Evolutionary conservation across 148 eudicot species (phyloP).

Genomic region (Chenopodium album): DNA sequence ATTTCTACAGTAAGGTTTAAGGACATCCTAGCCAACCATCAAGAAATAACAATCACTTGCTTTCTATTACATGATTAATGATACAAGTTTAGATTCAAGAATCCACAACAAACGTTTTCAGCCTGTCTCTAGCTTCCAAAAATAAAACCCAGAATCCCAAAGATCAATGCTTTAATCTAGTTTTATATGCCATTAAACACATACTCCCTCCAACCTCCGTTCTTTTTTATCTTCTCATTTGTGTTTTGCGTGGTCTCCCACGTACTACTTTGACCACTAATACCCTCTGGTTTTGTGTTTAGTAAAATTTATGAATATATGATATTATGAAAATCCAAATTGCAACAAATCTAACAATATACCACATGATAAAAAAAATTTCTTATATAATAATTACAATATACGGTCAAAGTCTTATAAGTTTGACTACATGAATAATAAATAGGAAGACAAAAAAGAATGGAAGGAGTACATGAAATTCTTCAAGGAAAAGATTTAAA

Average conservation of each 20-base stretch:
- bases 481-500: neutral
- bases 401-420: too few species aligned
- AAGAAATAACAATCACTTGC: neutral
- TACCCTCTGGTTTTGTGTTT: too few species aligned
- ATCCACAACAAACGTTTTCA: neutral
- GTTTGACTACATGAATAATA: too few species aligned
- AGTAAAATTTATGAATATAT: too few species aligned
- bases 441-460: too few species aligned
- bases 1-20: neutral
- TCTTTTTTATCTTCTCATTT: neutral
- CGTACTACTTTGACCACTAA: too few species aligned
- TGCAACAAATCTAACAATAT: too few species aligned
- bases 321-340: too few species aligned
- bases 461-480: neutral
- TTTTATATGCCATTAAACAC: neutral
- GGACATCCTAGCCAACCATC: neutral
- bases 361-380: too few species aligned
- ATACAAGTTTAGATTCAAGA: neutral
- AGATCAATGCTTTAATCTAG: neutral
- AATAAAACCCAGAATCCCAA: neutral
- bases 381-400: too few species aligned
- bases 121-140: neutral
- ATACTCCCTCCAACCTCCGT: neutral
- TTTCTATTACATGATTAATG: neutral
- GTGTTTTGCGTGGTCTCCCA: too few species aligned